Base-by-base conservation (phyloP, 768 basidiomycete genomes). In the Tephrocybe sp. region DNA sequence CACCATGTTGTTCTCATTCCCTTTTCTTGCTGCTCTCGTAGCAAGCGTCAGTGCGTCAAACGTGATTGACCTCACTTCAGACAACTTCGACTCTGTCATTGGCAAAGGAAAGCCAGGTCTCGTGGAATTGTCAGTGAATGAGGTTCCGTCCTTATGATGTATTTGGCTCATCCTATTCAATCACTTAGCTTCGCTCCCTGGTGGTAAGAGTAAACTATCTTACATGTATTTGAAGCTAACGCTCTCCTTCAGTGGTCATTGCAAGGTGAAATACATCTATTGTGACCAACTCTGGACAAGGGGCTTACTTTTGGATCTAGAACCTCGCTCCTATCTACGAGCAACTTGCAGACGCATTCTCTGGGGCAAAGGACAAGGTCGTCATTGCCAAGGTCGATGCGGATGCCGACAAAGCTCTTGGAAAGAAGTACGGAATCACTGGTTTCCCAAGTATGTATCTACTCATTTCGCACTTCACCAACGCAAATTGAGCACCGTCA, bases 321-420 rank as follows among this genome's bases (percentile, higher is more conserved):
- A 91, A 79, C 70, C 86, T 95, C 52, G 94, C 91, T 0, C 94
- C 94, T 3, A 67, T 72, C 0, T 97, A 91, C 56, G 94, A 95
- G 64, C 77, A 94, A 64, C 81, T 97, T 22, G 94, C 85, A 23
- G 88, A 95, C 59, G 88, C 88, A n/a, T 97, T 83, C 62, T 69
- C 78, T 3, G 79, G 86, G 46, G 81, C 77, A 45, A 86, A 86
- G 54, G 84, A 91, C 61, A 91, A 89, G 63, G 88, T 97, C 18
- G 59, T 91, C 43, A 80, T 97, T 57, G 94, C 92, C 45, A 95
- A 95, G 63, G 85, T 94, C 10, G 93, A 97, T 57, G 93, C 93
- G 1, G 94, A 97, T 61, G 91, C 64, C 34, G 94, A 93, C 42
- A 85, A 83, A 58, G 74, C 83, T 2, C 61, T 93, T 34, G 94